Conservation (phyloP, 106 monocot genomes). For the Cymbidium sinense region DNA sequence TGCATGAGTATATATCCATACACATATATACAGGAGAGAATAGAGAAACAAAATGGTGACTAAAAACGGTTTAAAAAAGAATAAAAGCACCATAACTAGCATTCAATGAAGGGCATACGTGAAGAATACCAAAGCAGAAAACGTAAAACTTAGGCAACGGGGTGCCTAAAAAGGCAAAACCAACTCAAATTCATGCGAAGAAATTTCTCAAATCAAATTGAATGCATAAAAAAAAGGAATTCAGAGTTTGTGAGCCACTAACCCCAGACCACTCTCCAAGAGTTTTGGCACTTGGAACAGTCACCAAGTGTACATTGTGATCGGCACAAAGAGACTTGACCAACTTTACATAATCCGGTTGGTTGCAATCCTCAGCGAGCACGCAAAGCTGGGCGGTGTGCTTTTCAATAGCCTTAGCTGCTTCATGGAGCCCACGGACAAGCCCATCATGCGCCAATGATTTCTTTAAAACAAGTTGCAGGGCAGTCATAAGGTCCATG, state of each 20-base stretch:
- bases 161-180: too few relatives aligned
- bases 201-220: neutral
- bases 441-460: conserved; percentile 58
- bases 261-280: conserved; percentile 87
- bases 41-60: too few relatives aligned
- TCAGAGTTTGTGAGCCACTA: too few relatives aligned
- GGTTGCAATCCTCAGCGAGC: conserved; percentile 78
- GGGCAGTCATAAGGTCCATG: conserved; percentile 73
- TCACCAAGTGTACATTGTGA: conserved; percentile 71
- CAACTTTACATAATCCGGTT: conserved; percentile 76
- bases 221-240: too few relatives aligned
- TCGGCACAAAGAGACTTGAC: conserved; percentile 78
- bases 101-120: too few relatives aligned
- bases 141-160: too few relatives aligned
- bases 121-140: too few relatives aligned
- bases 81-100: too few relatives aligned
- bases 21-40: too few relatives aligned
- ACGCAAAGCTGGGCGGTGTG: conserved; percentile 65
- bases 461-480: conserved; percentile 63
- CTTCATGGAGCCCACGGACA: conserved; percentile 56
- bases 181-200: too few relatives aligned
- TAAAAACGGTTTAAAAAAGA: too few relatives aligned
- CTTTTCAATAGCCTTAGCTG: conserved; percentile 62
- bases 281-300: conserved; percentile 72
- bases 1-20: too few relatives aligned